Evolutionary conservation across 345 rosid genomes (phyloP).

Genomic region (Stellera chamaejasme): DNA sequence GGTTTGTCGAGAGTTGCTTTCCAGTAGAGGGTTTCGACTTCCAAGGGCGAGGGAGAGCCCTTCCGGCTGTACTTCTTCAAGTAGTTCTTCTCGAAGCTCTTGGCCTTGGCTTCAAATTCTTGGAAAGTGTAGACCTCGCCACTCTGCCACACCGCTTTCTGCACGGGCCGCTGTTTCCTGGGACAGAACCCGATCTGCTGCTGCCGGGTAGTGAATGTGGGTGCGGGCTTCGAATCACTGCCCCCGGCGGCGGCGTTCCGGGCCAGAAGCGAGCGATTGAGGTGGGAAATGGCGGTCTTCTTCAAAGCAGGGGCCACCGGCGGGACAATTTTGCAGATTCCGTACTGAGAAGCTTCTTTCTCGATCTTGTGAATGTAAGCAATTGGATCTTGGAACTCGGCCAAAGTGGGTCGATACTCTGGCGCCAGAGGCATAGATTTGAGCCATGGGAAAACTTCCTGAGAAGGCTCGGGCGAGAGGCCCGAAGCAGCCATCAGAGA

Average conservation of each 20-base stretch:
- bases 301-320: slow-evolving; percentile 64
- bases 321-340: slow-evolving; percentile 97
- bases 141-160: slow-evolving; percentile 96
- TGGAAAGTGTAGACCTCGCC: slow-evolving; percentile 78
- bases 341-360: slow-evolving; percentile 82
- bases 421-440: slow-evolving; percentile 86
- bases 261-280: slow-evolving; percentile 71
- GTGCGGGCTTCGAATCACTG: slow-evolving; percentile 32
- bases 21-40: slow-evolving; percentile 93
- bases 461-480: slow-evolving; percentile 30
- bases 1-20: slow-evolving; percentile 92
- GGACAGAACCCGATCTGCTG: slow-evolving; percentile 99
- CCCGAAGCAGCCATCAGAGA: slow-evolving; percentile 37
- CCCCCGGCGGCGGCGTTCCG: slow-evolving; percentile 32
- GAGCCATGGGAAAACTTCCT: slow-evolving; percentile 83
- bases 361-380: slow-evolving; percentile 97
- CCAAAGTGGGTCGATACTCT: slow-evolving; percentile 72
- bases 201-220: slow-evolving; percentile 96
- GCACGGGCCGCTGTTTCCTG: slow-evolving; percentile 77
- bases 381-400: slow-evolving; percentile 99
- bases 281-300: slow-evolving; percentile 60
- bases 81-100: slow-evolving; percentile 58
- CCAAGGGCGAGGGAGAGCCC: slow-evolving; percentile 49
- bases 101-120: slow-evolving; percentile 86
- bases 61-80: slow-evolving; percentile 56